phyloP scores from a whole-genome alignment of 2,329 filamentous ascomycete species.

The Ramichloridium luteum region DNA sequence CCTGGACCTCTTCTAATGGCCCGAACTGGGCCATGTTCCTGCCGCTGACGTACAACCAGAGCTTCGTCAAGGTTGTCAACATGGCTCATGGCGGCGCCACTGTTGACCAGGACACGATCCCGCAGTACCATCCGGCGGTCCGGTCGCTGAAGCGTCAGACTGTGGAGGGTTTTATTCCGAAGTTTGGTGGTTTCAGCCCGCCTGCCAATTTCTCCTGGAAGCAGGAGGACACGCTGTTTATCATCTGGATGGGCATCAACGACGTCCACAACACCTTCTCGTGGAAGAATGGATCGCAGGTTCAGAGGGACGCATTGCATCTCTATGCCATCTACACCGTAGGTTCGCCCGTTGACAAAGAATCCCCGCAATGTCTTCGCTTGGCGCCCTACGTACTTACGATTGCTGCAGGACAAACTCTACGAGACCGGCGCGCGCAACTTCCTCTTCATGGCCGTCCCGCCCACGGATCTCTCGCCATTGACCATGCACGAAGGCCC shows the following conservation, averaged over 20 bases:
- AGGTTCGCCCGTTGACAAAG: no score
- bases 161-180: constrained; percentile 30
- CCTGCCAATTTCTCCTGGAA: constrained; percentile 22
- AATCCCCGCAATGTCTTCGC: not conserved
- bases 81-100: constrained; percentile 38
- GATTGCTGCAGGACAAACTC: constrained; percentile 22
- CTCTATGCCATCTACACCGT: no score
- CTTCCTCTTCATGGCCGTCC: constrained; percentile 38
- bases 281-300: constrained; percentile 23
- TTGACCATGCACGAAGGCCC: constrained; percentile 6
- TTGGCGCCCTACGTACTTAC: constrained; percentile 1
- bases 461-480: constrained; percentile 34
- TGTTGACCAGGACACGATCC: constrained; percentile 36
- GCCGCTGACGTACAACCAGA: constrained; percentile 33
- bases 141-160: constrained; percentile 42
- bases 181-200: constrained; percentile 18
- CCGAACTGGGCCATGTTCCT: constrained; percentile 46
- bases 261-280: constrained; percentile 42
- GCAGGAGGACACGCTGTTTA: constrained; percentile 32
- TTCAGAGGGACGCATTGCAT: constrained; percentile 26
- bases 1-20: constrained; percentile 28
- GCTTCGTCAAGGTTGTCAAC: constrained; percentile 39
- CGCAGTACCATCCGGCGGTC: constrained; percentile 38
- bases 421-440: constrained; percentile 37
- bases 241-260: constrained; percentile 40